phyloP scores from a whole-genome alignment of 192 early-diverging fungal species.

The Entomortierella parvispora region DNA sequence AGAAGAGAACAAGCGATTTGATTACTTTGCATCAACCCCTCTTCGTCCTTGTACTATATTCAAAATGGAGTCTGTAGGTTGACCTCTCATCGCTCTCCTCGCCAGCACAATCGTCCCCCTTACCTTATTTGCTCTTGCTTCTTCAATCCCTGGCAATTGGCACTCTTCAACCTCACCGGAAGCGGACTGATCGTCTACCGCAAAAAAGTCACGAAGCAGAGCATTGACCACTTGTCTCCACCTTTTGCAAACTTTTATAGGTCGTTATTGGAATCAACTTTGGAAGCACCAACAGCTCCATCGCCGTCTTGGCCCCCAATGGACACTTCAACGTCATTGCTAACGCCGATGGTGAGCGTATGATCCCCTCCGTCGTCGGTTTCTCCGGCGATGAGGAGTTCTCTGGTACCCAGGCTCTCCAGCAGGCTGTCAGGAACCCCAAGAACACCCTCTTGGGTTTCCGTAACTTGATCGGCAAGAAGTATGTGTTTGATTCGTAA shows the following conservation, averaged over 20 bases:
- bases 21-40: not conserved
- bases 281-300: constrained; percentile 86
- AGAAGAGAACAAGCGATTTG: constrained; percentile 1
- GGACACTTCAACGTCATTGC: constrained; percentile 76
- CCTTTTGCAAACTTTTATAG: constrained; percentile 6
- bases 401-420: constrained; percentile 53
- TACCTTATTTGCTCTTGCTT: not conserved
- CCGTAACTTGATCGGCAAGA: constrained; percentile 84
- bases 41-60: constrained; percentile 25
- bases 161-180: no score
- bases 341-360: constrained; percentile 98
- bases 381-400: constrained; percentile 93
- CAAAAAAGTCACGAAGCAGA: not conserved
- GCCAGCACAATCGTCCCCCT: not conserved
- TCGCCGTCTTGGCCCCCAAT: constrained; percentile 63
- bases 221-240: not conserved
- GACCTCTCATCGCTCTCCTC: not conserved
- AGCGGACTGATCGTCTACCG: constrained; percentile 6
- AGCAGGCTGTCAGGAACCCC: constrained; percentile 73
- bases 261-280: constrained; percentile 83
- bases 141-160: not conserved
- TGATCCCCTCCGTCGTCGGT: constrained; percentile 93
- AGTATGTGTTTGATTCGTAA: constrained; percentile 62
- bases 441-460: constrained; percentile 93
- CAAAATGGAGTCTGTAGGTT: constrained; percentile 53